These are phyloP conservation scores for Aphanomyces cochlioides DNA, from an alignment of 352 stramenopile genomes.

Conservation along the genomic window DNA sequence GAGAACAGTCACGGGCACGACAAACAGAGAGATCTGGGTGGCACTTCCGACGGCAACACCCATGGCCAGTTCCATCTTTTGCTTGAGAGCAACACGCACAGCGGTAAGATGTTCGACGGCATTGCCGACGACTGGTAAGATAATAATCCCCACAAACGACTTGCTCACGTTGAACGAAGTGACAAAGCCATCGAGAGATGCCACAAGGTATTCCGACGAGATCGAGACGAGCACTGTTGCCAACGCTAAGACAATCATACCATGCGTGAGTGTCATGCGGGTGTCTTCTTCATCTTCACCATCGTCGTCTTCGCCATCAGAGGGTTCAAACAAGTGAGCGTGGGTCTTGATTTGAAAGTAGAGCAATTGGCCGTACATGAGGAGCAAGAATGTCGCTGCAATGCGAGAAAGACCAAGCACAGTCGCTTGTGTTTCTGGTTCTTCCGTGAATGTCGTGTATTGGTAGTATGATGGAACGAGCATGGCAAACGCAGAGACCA, in stretches of 20 bases:
- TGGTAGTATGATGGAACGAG: conserved; percentile 89
- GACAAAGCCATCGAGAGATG: conserved; percentile 76
- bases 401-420: conserved; percentile 77
- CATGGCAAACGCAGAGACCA: conserved; percentile 91
- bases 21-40: conserved; percentile 96
- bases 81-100: conserved; percentile 94
- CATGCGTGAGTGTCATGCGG: conserved; percentile 68
- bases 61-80: conserved; percentile 99
- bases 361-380: conserved; percentile 93
- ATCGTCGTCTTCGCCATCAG: conserved; percentile 40
- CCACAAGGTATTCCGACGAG: conserved; percentile 92
- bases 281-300: conserved; percentile 66
- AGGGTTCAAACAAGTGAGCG: conserved; percentile 83
- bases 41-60: conserved; percentile 96
- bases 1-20: conserved; percentile 93
- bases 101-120: conserved; percentile 98
- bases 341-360: conserved; percentile 96
- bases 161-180: conserved; percentile 64
- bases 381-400: conserved; percentile 74
- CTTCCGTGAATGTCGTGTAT: conserved; percentile 76
- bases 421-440: conserved; percentile 63
- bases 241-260: conserved; percentile 69
- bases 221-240: conserved; percentile 89
- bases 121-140: conserved; percentile 97
- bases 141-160: conserved; percentile 92